A percentile compares a stretch with the other conserved stretches of the same genome.
These are phyloP conservation scores for Russula olivacea DNA, from an alignment of 768 basidiomycete genomes.

Conservation along the genomic window DNA sequence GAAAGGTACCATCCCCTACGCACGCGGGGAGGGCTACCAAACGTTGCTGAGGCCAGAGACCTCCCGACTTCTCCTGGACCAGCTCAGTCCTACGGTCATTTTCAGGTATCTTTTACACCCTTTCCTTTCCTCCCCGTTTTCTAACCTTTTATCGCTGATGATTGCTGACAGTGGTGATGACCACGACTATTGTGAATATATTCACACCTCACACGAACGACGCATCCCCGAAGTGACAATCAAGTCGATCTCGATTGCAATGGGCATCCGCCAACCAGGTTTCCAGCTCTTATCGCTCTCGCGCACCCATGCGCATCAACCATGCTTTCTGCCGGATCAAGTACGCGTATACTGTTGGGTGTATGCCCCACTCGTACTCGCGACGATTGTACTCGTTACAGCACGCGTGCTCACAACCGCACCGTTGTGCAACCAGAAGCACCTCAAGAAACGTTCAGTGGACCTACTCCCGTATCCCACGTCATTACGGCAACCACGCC, in stretches of 20 bases:
- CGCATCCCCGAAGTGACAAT: conserved; percentile 72
- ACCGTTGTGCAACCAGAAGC: neutral
- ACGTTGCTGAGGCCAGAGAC: conserved; percentile 70
- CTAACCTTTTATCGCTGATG: neutral
- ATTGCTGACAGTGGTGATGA: conserved; percentile 68
- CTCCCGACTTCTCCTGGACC: conserved; percentile 59
- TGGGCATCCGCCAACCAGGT: conserved; percentile 79
- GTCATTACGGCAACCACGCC: neutral
- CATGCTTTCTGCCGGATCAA: conserved; percentile 83
- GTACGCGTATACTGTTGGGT: conserved; percentile 62
- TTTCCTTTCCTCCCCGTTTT: neutral
- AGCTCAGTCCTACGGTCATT: conserved; percentile 57
- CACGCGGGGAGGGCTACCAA: conserved; percentile 75
- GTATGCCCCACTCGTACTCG: conserved; percentile 62
- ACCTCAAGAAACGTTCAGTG: neutral
- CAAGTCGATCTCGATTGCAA: conserved; percentile 86
- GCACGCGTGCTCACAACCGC: neutral
- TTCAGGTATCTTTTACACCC: conserved; percentile 55
- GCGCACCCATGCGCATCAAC: conserved; percentile 45
- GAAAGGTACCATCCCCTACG: conserved; percentile 63
- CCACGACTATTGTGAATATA: conserved; percentile 89
- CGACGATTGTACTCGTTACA: conserved; percentile 51
- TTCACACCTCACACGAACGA: conserved; percentile 37
- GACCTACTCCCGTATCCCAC: neutral
- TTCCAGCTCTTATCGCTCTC: conserved; percentile 83